These are phyloP conservation scores for Colletotrichum tanaceti DNA, from an alignment of 2,329 filamentous ascomycete genomes.

Conservation along the genomic window DNA sequence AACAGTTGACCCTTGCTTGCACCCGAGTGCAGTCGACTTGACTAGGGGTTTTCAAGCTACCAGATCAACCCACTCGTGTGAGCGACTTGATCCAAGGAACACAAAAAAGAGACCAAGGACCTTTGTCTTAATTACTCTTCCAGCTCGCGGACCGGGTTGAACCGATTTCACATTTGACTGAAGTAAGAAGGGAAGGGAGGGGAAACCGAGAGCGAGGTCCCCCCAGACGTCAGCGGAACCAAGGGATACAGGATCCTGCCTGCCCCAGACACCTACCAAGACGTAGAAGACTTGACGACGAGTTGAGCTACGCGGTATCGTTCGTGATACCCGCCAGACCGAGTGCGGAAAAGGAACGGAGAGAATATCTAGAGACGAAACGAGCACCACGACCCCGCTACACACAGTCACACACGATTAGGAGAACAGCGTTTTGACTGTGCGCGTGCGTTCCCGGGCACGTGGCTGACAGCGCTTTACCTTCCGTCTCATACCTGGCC, in stretches of 20 bases:
- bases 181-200: neutral
- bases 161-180: neutral
- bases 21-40: neutral
- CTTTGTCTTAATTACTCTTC: neutral
- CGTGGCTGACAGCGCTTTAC: conserved; percentile 22
- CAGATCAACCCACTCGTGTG: neutral
- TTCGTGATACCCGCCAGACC: neutral
- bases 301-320: neutral
- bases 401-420: neutral
- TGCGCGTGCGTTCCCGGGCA: conserved; percentile 16
- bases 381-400: neutral
- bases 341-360: neutral
- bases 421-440: conserved; percentile 11
- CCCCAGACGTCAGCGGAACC: conserved; percentile 5
- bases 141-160: neutral
- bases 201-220: neutral
- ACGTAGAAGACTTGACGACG: conserved; percentile 9
- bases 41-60: neutral
- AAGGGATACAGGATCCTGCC: neutral
- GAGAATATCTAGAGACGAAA: conserved; percentile 2
- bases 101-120: neutral
- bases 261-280: neutral
- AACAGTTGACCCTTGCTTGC: conserved; percentile 22
- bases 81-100: neutral
- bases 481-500: neutral